Conservation (phyloP, 2,329 filamentous ascomycete genomes). For the Bipolaris bicolor region DNA sequence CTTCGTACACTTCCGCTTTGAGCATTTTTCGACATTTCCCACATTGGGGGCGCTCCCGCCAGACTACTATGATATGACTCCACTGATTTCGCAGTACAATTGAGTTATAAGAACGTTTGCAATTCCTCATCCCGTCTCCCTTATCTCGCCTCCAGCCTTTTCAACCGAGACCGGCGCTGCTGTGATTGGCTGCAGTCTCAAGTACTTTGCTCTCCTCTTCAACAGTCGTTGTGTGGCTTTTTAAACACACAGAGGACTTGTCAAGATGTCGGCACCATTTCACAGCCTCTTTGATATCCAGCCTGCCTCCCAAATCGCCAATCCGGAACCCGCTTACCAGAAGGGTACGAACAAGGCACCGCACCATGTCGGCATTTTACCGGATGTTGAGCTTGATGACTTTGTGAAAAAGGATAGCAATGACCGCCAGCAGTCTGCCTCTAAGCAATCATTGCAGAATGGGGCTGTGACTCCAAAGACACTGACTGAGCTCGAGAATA, state of each 20-base stretch:
- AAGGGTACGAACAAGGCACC: slow-evolving; percentile 27
- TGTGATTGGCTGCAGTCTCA: neutral
- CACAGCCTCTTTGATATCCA: slow-evolving; percentile 54
- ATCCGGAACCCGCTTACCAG: slow-evolving; percentile 47
- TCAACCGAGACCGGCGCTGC: neutral
- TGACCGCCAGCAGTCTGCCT: slow-evolving; percentile 26
- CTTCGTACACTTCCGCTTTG: slow-evolving; percentile 13
- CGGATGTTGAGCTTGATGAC: slow-evolving; percentile 46
- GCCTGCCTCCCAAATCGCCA: slow-evolving; percentile 42
- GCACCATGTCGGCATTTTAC: slow-evolving; percentile 27
- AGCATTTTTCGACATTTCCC: slow-evolving; percentile 2
- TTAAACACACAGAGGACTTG: slow-evolving; percentile 9
- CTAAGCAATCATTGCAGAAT: slow-evolving; percentile 15
- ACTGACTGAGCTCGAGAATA: slow-evolving; percentile 60
- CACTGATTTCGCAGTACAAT: neutral
- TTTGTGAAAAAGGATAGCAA: slow-evolving; percentile 31
- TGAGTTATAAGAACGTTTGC: neutral
- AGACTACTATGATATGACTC: neutral
- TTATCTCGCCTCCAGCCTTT: neutral
- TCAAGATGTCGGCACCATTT: slow-evolving; percentile 47
- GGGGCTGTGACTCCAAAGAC: slow-evolving; percentile 39
- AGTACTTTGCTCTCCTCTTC: neutral
- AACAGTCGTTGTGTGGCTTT: neutral
- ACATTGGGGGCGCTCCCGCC: neutral
- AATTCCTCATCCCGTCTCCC: neutral